Evolutionary conservation across 2,329 filamentous ascomycete species (phyloP).

Genomic region (Trichothecium sympodiale): DNA sequence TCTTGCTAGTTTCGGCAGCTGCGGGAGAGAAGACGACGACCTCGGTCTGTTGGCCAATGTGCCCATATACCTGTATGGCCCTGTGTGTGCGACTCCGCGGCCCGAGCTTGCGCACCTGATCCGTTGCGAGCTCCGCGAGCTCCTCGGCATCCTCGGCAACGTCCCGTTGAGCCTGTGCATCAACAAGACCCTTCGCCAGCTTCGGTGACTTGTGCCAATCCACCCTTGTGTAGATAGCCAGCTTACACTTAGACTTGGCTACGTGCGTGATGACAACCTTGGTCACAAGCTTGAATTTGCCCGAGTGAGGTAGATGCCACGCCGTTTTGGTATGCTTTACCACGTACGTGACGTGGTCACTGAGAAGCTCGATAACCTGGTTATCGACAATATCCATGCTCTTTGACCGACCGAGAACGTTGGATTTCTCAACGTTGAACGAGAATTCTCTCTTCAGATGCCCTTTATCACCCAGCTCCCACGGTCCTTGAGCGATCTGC

Average conservation of each 20-base stretch:
- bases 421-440: conserved; percentile 61
- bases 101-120: conserved; percentile 66
- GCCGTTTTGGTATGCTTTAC: conserved; percentile 51
- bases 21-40: conserved; percentile 48
- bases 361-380: conserved; percentile 76
- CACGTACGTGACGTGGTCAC: conserved; percentile 61
- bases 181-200: conserved; percentile 49
- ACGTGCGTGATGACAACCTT: conserved; percentile 93
- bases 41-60: conserved; percentile 58
- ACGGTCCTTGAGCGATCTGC: conserved; percentile 77
- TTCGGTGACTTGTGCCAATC: conserved; percentile 67
- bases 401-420: conserved; percentile 52
- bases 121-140: conserved; percentile 62
- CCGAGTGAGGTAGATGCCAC: conserved; percentile 78
- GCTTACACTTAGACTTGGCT: conserved; percentile 83
- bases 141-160: conserved; percentile 62
- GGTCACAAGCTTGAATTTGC: conserved; percentile 69
- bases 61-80: conserved; percentile 69
- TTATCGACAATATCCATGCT: conserved; percentile 61
- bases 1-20: conserved; percentile 33
- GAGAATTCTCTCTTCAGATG: conserved; percentile 68
- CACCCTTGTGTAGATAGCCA: conserved; percentile 79
- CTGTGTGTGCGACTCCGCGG: conserved; percentile 64
- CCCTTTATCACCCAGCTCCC: conserved; percentile 56
- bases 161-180: conserved; percentile 65